These are phyloP conservation scores for Daldinia concentrica DNA, from an alignment of 495 filamentous ascomycete genomes.

Conservation along the genomic window DNA sequence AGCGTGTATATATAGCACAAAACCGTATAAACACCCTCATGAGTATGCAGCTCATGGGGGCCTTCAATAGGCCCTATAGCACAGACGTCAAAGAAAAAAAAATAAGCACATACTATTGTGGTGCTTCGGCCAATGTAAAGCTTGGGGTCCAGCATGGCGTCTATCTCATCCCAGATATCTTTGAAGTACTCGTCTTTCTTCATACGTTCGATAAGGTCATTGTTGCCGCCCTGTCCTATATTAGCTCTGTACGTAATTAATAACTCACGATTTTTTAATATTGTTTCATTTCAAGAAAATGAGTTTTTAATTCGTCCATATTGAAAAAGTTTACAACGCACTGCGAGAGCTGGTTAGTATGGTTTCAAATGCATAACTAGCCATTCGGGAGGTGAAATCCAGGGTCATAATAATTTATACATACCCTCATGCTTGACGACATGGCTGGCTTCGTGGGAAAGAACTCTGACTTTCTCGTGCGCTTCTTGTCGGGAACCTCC, in stretches of 20 bases:
- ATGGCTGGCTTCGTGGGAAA: conserved; percentile 83
- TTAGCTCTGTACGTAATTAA: background rate
- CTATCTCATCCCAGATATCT: conserved; percentile 80
- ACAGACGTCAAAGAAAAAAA: background rate
- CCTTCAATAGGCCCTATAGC: background rate
- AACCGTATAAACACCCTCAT: background rate
- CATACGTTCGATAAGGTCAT: conserved; percentile 87
- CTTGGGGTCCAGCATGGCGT: conserved; percentile 73
- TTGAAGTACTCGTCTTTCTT: conserved; percentile 79
- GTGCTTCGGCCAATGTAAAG: conserved; percentile 74
- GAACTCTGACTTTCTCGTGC: conserved; percentile 89
- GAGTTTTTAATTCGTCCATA: background rate
- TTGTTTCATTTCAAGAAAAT: background rate
- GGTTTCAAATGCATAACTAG: background rate
- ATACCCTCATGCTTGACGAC: conserved; percentile 80
- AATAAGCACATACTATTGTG: background rate
- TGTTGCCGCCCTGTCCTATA: conserved; percentile 52
- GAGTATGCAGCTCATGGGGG: background rate
- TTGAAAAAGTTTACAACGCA: background rate
- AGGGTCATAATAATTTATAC: background rate
- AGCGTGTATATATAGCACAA: background rate
- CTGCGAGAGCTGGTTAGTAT: background rate
- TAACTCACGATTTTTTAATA: background rate
- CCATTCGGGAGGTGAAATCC: background rate
- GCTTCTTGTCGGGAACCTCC: conserved; percentile 86